These are phyloP conservation scores for Aspergillus sp. DNA, from an alignment of 2,329 filamentous ascomycete species.

Conservation along the genomic window DNA sequence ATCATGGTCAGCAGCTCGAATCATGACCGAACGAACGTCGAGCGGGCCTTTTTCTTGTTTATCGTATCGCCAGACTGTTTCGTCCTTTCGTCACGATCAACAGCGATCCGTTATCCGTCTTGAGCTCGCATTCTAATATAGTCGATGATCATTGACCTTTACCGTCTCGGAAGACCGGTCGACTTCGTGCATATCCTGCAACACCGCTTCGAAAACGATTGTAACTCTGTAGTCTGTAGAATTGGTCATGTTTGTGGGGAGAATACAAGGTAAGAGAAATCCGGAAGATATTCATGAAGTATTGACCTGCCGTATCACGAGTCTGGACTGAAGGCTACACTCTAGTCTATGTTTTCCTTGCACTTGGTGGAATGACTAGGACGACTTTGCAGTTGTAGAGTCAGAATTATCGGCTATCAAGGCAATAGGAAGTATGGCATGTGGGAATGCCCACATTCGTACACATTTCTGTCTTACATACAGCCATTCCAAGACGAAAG, in stretches of 20 bases:
- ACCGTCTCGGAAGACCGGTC: slow-evolving; percentile 21
- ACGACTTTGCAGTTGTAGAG: not conserved
- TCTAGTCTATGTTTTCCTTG: not conserved
- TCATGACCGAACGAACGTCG: slow-evolving; percentile 29
- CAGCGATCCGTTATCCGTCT: slow-evolving; percentile 26
- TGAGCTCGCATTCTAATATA: slow-evolving; percentile 27
- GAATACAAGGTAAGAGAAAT: not conserved
- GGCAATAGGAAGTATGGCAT: not conserved
- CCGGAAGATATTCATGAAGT: not conserved
- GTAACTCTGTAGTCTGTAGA: slow-evolving; percentile 12
- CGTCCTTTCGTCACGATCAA: slow-evolving; percentile 28
- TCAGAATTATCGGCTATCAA: not conserved
- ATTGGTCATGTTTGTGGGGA: not conserved
- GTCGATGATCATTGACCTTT: slow-evolving; percentile 21
- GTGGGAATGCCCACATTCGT: not conserved
- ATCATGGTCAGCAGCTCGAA: slow-evolving; percentile 32
- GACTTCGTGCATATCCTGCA: slow-evolving; percentile 6
- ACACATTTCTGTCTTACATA: not conserved
- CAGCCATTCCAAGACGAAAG: not conserved
- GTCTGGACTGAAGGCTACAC: not conserved
- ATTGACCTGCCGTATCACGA: not conserved
- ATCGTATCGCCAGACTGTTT: slow-evolving; percentile 21
- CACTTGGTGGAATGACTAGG: not conserved
- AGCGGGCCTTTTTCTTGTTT: slow-evolving; percentile 23
- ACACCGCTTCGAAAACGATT: not conserved